A percentile compares a stretch with the other conserved stretches of the same genome.
Conservation (phyloP, 768 basidiomycete genomes). For the Trametes coccinea region DNA sequence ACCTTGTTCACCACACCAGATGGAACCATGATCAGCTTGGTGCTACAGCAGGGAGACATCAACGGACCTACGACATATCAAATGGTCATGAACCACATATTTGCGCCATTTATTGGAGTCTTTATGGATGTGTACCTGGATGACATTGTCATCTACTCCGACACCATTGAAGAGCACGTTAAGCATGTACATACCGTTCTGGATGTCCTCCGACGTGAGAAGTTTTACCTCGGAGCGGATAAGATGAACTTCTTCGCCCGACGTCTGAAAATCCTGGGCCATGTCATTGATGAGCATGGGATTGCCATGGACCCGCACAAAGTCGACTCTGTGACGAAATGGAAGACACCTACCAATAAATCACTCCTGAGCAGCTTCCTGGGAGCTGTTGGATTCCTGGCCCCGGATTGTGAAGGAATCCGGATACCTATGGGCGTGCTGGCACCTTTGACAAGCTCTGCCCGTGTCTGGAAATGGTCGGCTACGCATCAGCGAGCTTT, state of each 20-base stretch:
- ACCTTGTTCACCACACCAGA: too few species aligned
- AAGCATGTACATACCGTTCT: neutral
- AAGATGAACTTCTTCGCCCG: neutral
- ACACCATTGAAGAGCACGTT: too few species aligned
- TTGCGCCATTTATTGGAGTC: too few species aligned
- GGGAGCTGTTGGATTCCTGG: conserved; percentile 33
- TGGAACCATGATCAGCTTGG: too few species aligned
- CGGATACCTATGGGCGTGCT: conserved; percentile 40
- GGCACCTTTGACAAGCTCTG: conserved; percentile 14
- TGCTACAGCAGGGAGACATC: too few species aligned
- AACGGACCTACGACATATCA: too few species aligned
- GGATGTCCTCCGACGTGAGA: conserved; percentile 8
- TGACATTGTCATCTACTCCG: too few species aligned
- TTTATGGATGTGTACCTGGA: too few species aligned
- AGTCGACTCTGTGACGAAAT: conserved; percentile 29
- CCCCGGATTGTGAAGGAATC: conserved; percentile 16
- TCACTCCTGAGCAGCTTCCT: conserved; percentile 25
- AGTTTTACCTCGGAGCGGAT: conserved; percentile 18
- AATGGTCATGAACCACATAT: too few species aligned
- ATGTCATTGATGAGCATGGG: conserved; percentile 24
- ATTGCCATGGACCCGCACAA: conserved; percentile 30
- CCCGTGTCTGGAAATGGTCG: neutral
- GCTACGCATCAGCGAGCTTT: neutral
- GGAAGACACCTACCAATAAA: conserved; percentile 28
- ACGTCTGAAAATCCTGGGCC: conserved; percentile 28